Percentiles rank a stretch among this genome's conserved stretches.
Conservation (phyloP, 2,329 filamentous ascomycete genomes). For the Bipolaris gigantea region DNA sequence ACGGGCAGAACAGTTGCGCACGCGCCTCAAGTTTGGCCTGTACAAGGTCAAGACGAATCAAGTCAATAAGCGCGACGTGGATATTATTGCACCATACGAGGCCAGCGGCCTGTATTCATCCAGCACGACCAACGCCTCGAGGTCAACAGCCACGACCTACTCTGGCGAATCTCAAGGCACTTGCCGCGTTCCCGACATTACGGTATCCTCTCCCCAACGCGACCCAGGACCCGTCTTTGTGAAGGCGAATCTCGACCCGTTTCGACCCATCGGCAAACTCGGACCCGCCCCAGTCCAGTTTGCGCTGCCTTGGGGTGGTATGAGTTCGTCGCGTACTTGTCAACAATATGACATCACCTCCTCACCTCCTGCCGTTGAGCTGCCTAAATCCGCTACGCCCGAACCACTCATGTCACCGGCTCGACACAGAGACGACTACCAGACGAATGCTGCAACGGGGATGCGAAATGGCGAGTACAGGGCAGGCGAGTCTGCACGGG, state of each 20-base stretch:
- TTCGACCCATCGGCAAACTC: slow-evolving; percentile 33
- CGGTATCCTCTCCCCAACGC: slow-evolving; percentile 32
- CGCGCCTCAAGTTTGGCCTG: slow-evolving; percentile 70
- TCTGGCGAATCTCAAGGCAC: slow-evolving; percentile 14
- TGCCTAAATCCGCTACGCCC: slow-evolving; percentile 26
- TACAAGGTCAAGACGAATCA: slow-evolving; percentile 79
- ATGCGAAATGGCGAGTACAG: slow-evolving; percentile 16
- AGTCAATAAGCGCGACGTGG: slow-evolving; percentile 64
- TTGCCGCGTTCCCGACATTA: slow-evolving; percentile 33
- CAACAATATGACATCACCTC: slow-evolving; percentile 33
- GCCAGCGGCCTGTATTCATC: slow-evolving; percentile 22
- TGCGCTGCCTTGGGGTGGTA: slow-evolving; percentile 28
- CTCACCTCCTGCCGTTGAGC: slow-evolving; percentile 24
- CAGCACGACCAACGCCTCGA: slow-evolving; percentile 21
- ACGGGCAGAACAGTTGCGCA: slow-evolving; percentile 66
- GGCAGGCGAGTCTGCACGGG: slow-evolving; percentile 25
- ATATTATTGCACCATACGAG: slow-evolving; percentile 50
- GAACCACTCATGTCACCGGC: slow-evolving; percentile 27
- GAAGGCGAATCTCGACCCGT: slow-evolving; percentile 37
- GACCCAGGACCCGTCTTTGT: slow-evolving; percentile 29
- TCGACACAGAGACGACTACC: slow-evolving; percentile 12
- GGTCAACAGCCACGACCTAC: slow-evolving; percentile 25
- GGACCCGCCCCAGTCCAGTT: slow-evolving; percentile 46
- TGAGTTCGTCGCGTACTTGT: slow-evolving; percentile 44
- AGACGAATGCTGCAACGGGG: slow-evolving; percentile 17